phyloP scores from a whole-genome alignment of 257 asterid species.

The Datura wrightii region DNA sequence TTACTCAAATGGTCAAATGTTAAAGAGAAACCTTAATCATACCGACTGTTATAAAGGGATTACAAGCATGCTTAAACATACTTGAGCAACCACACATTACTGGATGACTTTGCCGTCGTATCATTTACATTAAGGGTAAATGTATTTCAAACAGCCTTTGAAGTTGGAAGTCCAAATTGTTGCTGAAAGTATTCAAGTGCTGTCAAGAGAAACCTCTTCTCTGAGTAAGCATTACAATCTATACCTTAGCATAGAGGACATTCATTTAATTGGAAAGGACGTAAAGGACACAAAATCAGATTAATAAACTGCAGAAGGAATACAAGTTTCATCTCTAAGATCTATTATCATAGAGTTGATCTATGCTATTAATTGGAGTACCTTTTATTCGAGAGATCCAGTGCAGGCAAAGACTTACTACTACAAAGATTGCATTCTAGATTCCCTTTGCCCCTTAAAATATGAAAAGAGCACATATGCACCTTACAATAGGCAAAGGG shows the following conservation, averaged over 20 bases:
- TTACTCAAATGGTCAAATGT: background rate
- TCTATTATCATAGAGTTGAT: background rate
- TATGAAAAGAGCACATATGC: constrained; percentile 12
- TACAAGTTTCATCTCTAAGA: background rate
- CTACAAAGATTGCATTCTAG: constrained; percentile 11
- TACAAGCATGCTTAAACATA: background rate
- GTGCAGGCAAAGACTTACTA: background rate
- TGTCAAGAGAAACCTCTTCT: constrained; percentile 18
- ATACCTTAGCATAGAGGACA: constrained; percentile 7
- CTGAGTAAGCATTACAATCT: constrained; percentile 11
- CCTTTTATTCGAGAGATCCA: background rate
- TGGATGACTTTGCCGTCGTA: background rate
- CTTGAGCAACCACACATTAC: background rate
- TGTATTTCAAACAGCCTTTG: background rate
- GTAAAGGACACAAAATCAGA: background rate
- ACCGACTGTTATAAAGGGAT: constrained; percentile 11
- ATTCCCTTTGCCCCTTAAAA: background rate
- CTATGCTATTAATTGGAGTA: background rate
- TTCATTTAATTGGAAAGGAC: background rate
- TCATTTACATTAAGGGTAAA: background rate
- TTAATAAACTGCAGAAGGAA: constrained; percentile 17
- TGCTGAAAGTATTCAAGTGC: constrained; percentile 14
- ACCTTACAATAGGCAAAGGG: background rate
- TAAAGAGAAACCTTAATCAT: background rate
- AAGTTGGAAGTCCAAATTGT: constrained; percentile 13